Conservation (phyloP, 495 filamentous ascomycete genomes). For the Aspergillus campestris region DNA sequence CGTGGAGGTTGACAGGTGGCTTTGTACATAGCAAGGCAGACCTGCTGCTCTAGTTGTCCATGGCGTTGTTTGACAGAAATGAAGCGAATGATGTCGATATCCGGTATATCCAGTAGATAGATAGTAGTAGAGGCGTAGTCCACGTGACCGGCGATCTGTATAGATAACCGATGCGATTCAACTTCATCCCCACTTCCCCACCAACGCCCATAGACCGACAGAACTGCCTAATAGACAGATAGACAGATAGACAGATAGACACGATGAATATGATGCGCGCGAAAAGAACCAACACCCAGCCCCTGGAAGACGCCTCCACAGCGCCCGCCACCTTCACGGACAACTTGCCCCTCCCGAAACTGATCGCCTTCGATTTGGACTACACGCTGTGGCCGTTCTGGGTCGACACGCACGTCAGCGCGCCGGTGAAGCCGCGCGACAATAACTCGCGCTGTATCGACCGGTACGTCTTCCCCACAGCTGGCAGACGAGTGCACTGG, state of each 20-base stretch:
- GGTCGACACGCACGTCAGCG: conserved; percentile 84
- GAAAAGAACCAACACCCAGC: conserved; percentile 31
- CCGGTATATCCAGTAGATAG: too few species aligned
- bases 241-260: neutral
- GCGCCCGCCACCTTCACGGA: conserved; percentile 62
- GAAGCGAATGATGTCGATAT: too few species aligned
- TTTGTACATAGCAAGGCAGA: too few species aligned
- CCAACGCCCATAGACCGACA: neutral
- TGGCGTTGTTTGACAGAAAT: too few species aligned
- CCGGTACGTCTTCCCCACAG: conserved; percentile 21
- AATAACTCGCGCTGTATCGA: conserved; percentile 46
- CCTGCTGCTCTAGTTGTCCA: too few species aligned
- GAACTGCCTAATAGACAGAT: neutral
- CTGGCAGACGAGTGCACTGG: neutral
- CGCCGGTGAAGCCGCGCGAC: conserved; percentile 62
- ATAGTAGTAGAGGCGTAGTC: too few species aligned
- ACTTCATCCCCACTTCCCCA: neutral
- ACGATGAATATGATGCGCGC: conserved; percentile 23
- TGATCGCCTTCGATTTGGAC: conserved; percentile 90
- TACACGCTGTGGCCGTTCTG: conserved; percentile 98
- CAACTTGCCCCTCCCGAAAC: conserved; percentile 68
- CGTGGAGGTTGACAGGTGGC: too few species aligned
- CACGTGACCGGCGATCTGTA: too few species aligned
- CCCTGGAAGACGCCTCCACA: conserved; percentile 31
- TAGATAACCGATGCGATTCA: too few species aligned